Conservation (phyloP, 192 early-diverging fungal species). For the Rhizophagus sp. region DNA sequence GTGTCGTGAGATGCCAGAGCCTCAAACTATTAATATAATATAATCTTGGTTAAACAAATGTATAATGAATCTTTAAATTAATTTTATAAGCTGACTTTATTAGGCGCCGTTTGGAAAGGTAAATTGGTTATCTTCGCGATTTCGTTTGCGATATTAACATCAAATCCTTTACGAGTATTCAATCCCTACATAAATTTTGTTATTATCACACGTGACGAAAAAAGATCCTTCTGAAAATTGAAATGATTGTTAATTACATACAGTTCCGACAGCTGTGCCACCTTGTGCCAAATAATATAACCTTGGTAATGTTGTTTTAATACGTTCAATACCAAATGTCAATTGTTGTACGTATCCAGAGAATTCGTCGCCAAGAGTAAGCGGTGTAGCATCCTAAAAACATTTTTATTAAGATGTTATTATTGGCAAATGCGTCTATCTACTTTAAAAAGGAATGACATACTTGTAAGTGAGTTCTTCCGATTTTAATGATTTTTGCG, state of each 20-base stretch:
- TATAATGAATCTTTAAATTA: background rate
- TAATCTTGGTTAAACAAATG: background rate
- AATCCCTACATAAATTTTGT: constrained; percentile 62
- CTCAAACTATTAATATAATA: constrained; percentile 70
- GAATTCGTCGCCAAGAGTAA: constrained; percentile 98
- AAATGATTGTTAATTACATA: constrained; percentile 31
- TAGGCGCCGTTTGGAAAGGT: constrained; percentile 93
- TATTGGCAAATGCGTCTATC: background rate
- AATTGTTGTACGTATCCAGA: constrained; percentile 96
- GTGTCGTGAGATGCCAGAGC: constrained; percentile 98
- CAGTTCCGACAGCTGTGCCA: constrained; percentile 95
- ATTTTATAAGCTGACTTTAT: constrained; percentile 66
- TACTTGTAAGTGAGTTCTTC: constrained; percentile 92
- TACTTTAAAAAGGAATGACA: background rate
- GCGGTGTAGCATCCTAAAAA: constrained; percentile 84
- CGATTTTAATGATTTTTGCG: constrained; percentile 97
- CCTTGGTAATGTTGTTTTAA: constrained; percentile 78
- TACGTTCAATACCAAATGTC: constrained; percentile 84
- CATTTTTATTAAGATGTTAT: background rate
- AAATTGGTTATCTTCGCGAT: constrained; percentile 87
- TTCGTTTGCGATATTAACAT: constrained; percentile 83
- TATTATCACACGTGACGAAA: background rate
- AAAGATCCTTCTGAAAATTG: background rate
- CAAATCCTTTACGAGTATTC: constrained; percentile 94
- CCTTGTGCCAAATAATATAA: constrained; percentile 95